Conservation (phyloP, 2,329 filamentous ascomycete genomes). For the Trichophyton equinum region DNA sequence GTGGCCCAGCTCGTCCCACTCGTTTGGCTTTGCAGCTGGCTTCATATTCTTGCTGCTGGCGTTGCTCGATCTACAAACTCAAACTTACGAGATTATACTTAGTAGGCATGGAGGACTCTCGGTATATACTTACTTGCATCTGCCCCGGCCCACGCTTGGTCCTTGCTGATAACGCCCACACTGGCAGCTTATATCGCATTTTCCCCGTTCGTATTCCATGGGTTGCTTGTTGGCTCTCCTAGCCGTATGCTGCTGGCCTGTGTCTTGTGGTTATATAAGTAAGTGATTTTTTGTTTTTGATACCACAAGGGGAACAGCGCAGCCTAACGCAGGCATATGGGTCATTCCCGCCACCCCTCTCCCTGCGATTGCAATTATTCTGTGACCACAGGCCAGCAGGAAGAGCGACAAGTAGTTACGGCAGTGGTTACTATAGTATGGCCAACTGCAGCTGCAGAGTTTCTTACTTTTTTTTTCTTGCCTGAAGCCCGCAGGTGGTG, state of each 20-base stretch:
- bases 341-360: background rate
- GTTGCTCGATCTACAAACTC: conserved; percentile 1
- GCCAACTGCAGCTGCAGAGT: background rate
- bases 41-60: background rate
- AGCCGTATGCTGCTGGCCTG: no score
- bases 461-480: background rate
- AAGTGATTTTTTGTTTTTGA: background rate
- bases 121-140: background rate
- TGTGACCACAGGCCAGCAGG: background rate
- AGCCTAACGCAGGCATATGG: background rate
- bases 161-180: background rate
- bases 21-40: conserved; percentile 1
- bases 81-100: background rate
- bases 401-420: background rate
- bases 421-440: no score
- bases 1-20: conserved; percentile 1
- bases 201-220: background rate
- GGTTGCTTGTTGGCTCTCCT: background rate
- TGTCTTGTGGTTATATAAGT: background rate
- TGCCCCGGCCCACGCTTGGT: background rate
- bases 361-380: background rate
- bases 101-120: no score
- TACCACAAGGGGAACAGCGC: background rate
- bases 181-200: background rate
- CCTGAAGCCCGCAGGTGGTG: background rate